These are phyloP conservation scores for Cyberlindnera euphorbiae DNA, from an alignment of 805 yeast species.

Conservation along the genomic window DNA sequence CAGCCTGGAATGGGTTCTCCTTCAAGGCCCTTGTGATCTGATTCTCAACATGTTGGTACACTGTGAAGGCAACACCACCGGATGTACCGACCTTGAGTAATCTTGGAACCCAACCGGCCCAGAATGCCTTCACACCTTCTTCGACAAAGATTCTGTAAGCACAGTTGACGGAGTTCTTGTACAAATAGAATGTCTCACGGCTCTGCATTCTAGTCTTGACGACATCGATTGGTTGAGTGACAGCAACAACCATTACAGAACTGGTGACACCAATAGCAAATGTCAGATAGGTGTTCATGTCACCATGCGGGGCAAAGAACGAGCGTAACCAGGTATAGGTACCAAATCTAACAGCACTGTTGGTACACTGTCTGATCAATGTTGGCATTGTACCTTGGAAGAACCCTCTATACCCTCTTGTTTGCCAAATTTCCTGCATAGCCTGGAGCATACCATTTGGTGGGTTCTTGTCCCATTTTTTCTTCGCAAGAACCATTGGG, in stretches of 20 bases:
- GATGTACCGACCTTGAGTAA: conserved; percentile 64
- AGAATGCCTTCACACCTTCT: conserved; percentile 43
- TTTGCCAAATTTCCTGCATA: conserved; percentile 58
- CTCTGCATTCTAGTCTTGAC: conserved; percentile 85
- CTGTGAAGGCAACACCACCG: conserved; percentile 63
- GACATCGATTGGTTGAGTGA: conserved; percentile 87
- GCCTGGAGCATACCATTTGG: conserved; percentile 49
- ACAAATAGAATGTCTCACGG: conserved; percentile 53
- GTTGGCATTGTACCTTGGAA: conserved; percentile 85
- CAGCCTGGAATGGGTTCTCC: conserved; percentile 35
- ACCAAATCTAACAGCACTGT: conserved; percentile 79
- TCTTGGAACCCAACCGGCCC: conserved; percentile 63
- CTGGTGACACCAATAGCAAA: conserved; percentile 53
- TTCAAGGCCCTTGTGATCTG: conserved; percentile 33
- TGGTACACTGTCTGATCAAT: conserved; percentile 68
- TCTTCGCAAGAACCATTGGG: conserved; percentile 29
- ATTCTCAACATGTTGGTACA: conserved; percentile 55
- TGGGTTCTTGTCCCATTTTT: conserved; percentile 43
- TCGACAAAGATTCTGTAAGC: conserved; percentile 43
- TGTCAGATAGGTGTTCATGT: conserved; percentile 31
- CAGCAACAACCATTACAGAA: conserved; percentile 65
- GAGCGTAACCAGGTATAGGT: conserved; percentile 78
- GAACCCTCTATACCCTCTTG: conserved; percentile 75
- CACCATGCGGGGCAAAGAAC: conserved; percentile 49
- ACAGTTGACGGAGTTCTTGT: conserved; percentile 58